Base-by-base conservation (phyloP, 371 early-diverging fungal genomes). In the Mortierella sp. region DNA sequence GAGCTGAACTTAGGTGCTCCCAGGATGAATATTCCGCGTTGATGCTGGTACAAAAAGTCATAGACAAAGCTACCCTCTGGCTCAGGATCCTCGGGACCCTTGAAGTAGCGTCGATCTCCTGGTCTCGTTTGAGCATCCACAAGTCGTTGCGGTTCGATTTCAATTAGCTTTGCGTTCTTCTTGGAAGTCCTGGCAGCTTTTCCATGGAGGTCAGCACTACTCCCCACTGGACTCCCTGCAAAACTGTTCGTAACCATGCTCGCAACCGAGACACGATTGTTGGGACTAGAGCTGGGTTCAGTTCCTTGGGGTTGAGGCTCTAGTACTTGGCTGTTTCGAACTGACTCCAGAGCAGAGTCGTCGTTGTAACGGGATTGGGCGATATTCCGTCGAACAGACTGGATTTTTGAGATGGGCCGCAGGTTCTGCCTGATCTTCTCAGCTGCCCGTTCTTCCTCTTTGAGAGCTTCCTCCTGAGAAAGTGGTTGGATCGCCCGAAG, bases 1-100 rank as follows among this genome's bases (percentile, higher is more conserved):
- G 87, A 81, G 31, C 86, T 87, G 58, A 85, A 89, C 49, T 68
- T 82, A 24, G 82, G 80, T 24, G 71, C 62, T 6, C 89, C 89
- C 4, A 87, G 72, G 19, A 84, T 59, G 68, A 83, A 84, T 30
- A 64, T 64, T 1, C 74, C 74, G 13, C 74, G 68, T 28, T 73
- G 68, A 16, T 73, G 74, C 42, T 73, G 74, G 50, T 73, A 73
- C 18, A 73, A 56, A 56, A 73, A 64, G 27, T 73, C 74, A 34
- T 73, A 73, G 12, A 67, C 68, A 53, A 73, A 67, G 38, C 64
- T 68, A 5, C 74, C 74, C 42, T 73, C 74, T 0, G 64, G 68
- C 16, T 54, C 42, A 1, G 64, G 64, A 34, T 73, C 68, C 13
- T 31, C 57, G 13, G 56, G 48, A 42, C 60, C n/a, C 24, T 61